Conservation (phyloP, 331 rosid genomes). For the Phaseolus coccineus region DNA sequence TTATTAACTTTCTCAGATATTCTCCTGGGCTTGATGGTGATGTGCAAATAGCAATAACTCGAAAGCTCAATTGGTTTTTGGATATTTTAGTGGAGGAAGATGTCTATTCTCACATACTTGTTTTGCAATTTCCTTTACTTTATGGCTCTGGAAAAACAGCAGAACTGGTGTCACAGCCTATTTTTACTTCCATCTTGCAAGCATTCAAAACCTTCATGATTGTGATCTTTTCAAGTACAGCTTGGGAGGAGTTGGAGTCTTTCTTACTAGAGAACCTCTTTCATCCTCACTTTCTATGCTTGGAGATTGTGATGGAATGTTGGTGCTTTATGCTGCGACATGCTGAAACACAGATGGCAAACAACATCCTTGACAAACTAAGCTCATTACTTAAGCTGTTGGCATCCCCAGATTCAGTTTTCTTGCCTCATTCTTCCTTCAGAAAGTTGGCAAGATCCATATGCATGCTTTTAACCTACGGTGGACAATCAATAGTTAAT, state of each 20-base stretch:
- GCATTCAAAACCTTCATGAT: slow-evolving; percentile 80
- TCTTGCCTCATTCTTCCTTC: slow-evolving; percentile 63
- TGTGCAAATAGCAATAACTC: slow-evolving; percentile 56
- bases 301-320: slow-evolving; percentile 90
- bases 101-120: slow-evolving; percentile 73
- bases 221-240: slow-evolving; percentile 70
- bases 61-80: slow-evolving; percentile 74
- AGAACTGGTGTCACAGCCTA: slow-evolving; percentile 70
- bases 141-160: slow-evolving; percentile 62
- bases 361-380: slow-evolving; percentile 55
- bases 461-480: slow-evolving; percentile 64
- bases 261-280: slow-evolving; percentile 81
- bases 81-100: slow-evolving; percentile 70
- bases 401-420: slow-evolving; percentile 70
- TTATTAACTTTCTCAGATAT: slow-evolving; percentile 65
- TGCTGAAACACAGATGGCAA: slow-evolving; percentile 68
- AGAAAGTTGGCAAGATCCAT: slow-evolving; percentile 84
- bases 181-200: slow-evolving; percentile 67
- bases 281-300: slow-evolving; percentile 94
- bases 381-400: slow-evolving; percentile 71
- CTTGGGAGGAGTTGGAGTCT: slow-evolving; percentile 72
- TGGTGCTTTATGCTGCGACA: slow-evolving; percentile 84
- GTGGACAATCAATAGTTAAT: slow-evolving; percentile 63
- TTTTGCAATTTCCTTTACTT: slow-evolving; percentile 66
- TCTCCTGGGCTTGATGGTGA: slow-evolving; percentile 61